A percentile compares a stretch with the other conserved stretches of the same genome.
These are phyloP conservation scores for Fusarium decemcellulare DNA, from an alignment of 2,329 filamentous ascomycete genomes.

Conservation along the genomic window DNA sequence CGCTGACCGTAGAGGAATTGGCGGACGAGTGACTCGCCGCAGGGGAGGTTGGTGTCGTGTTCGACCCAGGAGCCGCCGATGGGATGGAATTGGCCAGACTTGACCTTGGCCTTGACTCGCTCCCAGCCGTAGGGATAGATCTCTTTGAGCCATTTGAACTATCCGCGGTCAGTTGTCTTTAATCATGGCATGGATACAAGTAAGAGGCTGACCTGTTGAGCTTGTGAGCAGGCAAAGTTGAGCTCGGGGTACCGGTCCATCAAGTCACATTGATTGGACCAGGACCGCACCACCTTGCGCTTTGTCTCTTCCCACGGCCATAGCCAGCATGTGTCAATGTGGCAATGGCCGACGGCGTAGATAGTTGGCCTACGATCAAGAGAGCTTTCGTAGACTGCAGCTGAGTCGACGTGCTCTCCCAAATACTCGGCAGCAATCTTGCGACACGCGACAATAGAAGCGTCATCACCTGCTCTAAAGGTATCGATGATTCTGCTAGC, in stretches of 20 bases:
- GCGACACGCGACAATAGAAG: constrained; percentile 83
- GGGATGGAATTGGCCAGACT: constrained; percentile 91
- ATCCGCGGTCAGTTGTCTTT: too few species aligned
- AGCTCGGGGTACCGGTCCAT: constrained; percentile 97
- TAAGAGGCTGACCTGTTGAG: constrained; percentile 74
- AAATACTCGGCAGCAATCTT: constrained; percentile 88
- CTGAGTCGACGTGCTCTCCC: constrained; percentile 84
- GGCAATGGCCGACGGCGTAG: constrained; percentile 93
- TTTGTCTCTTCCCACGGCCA: constrained; percentile 99
- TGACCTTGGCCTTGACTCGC: constrained; percentile 91
- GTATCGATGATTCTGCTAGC: constrained; percentile 91
- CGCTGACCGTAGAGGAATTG: constrained; percentile 97
- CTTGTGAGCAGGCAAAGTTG: constrained; percentile 92
- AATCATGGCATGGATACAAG: too few species aligned
- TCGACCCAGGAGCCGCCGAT: constrained; percentile 99
- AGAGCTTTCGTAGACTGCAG: constrained; percentile 81
- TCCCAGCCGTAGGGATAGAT: constrained; percentile 91
- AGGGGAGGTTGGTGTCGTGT: constrained; percentile 97
- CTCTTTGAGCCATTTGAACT: constrained; percentile 94
- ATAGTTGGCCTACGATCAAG: constrained; percentile 80
- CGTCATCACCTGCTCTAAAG: constrained; percentile 85
- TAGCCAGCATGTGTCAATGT: constrained; percentile 98
- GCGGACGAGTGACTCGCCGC: constrained; percentile 91
- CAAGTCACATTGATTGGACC: constrained; percentile 96
- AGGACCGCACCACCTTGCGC: constrained; percentile 94